Percentiles rank a stretch among this genome's conserved stretches.
phyloP scores from a whole-genome alignment of 139 green algal genomes.

The Trebouxia sp. region DNA sequence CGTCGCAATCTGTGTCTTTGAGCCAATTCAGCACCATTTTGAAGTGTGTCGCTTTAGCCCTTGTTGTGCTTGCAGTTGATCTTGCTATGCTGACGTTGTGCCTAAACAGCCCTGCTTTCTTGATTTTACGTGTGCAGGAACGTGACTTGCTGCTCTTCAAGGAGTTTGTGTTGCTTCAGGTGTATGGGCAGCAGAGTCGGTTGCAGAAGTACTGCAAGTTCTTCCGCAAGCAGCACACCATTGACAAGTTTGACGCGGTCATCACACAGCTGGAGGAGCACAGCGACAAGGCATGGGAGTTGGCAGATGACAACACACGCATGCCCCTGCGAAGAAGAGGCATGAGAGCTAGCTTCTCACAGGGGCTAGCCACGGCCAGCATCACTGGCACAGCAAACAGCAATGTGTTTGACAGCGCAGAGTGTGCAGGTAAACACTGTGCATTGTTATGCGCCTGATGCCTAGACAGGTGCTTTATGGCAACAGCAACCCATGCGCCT shows the following conservation, averaged over 20 bases:
- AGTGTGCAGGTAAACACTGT: not conserved
- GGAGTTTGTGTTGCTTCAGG: constrained; percentile 16
- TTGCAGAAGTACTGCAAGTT: constrained; percentile 33
- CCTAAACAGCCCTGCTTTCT: no score
- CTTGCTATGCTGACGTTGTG: no score
- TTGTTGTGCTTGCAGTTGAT: no score
- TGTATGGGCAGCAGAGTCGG: constrained; percentile 29
- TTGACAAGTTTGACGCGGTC: constrained; percentile 22
- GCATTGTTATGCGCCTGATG: no score
- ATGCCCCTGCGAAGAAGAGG: constrained; percentile 3
- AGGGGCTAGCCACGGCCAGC: not conserved
- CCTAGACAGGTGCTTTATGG: no score
- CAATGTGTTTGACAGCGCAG: not conserved
- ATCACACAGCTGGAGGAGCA: constrained; percentile 16
- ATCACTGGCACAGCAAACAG: not conserved
- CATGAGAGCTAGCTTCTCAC: not conserved
- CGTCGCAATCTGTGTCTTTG: no score
- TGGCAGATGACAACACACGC: not conserved
- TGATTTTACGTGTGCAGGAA: no score
- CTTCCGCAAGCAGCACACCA: not conserved
- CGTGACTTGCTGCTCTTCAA: no score
- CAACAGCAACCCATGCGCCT: no score
- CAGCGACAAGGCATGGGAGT: constrained; percentile 20
- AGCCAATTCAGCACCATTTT: no score
- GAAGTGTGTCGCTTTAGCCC: no score